Base-by-base conservation (phyloP, 768 basidiomycete species). In the Mycena crocata region DNA sequence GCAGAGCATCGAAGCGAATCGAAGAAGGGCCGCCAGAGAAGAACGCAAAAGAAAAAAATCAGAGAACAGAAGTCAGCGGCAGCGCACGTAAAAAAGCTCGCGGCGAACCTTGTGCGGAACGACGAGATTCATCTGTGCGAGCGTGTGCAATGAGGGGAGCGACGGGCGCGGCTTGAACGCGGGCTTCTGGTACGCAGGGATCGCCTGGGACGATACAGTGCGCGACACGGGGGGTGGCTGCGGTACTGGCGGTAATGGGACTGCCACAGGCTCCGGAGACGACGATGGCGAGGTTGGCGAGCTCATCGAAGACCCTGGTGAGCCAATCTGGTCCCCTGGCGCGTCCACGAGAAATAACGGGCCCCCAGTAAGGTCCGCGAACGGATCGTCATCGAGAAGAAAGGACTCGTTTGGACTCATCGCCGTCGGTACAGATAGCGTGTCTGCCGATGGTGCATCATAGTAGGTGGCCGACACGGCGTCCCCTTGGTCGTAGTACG, bases 351-450 rank as follows among this genome's bases (percentile, higher is more conserved):
- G 7, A 2, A 19, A n/a, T n/a, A n/a, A 39, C 21, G 64, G 65
- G 13, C 61, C 61, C 9, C 64, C 72, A 0, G 83, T 79, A 17
- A 90, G 80, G 66, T 89, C 87, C 24, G 92, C 92, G 71, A 93
- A 93, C 2, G 92, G 92, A 71, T 93, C 92, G 56, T 90, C 88
- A 71, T 92, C 91, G 28, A 91, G 79, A 23, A 92, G 81, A 66
- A 80, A 84, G 10, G 49, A 35, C 48, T 26, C 5, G 12, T n/a
- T 21, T 17, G n/a, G 34, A 46, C 51, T 54, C 26, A 49, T 49
- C 24, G n/a, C 8, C 32, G 46, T 23, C 61, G 19, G 14, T 71
- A 69, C 21, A 66, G 51, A 3, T 4, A 30, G 37, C 54, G 50
- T n/a, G 34, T 34, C 32, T 5, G 46, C 24, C 8, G 50, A 21